Evolutionary conservation across 768 basidiomycete species (phyloP).

Genomic region (Podaxis sp.): DNA sequence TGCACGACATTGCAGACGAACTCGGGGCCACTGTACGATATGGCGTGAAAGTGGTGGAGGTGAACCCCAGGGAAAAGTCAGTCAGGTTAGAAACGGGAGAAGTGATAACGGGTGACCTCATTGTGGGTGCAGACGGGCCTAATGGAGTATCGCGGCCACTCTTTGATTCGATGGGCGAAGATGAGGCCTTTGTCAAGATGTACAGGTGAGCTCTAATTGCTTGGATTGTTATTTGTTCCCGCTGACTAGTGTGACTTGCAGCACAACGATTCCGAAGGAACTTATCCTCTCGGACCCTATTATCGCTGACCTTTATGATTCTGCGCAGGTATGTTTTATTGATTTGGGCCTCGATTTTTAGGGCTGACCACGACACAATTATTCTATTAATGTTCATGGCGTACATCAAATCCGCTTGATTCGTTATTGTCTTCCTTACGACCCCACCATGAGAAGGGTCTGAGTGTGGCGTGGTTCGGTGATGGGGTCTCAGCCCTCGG

Average conservation of each 20-base stretch:
- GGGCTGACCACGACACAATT: too few relatives aligned
- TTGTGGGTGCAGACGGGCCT: conserved; percentile 58
- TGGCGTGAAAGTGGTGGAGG: conserved; percentile 30
- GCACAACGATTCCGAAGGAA: conserved; percentile 40
- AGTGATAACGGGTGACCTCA: conserved; percentile 44
- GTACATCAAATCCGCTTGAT: too few relatives aligned
- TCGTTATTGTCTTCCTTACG: conserved; percentile 34
- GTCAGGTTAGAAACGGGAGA: conserved; percentile 41
- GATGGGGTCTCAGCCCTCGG: conserved; percentile 27
- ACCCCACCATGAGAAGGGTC: conserved; percentile 16
- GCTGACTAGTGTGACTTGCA: conserved; percentile 18
- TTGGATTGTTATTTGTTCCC: not conserved
- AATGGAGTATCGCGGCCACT: conserved; percentile 37
- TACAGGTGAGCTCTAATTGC: conserved; percentile 48
- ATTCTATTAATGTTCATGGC: too few relatives aligned
- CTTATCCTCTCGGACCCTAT: conserved; percentile 40
- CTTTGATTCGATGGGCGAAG: conserved; percentile 31
- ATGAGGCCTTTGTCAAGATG: conserved; percentile 28
- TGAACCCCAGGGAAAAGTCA: conserved; percentile 27
- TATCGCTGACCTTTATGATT: conserved; percentile 31
- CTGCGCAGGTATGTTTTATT: conserved; percentile 25
- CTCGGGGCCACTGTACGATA: conserved; percentile 45
- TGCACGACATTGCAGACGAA: conserved; percentile 44
- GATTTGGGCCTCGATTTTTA: too few relatives aligned
- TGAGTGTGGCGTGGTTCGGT: conserved; percentile 32